Conservation (phyloP, 805 yeast species). For the Teunomyces panamensis region DNA sequence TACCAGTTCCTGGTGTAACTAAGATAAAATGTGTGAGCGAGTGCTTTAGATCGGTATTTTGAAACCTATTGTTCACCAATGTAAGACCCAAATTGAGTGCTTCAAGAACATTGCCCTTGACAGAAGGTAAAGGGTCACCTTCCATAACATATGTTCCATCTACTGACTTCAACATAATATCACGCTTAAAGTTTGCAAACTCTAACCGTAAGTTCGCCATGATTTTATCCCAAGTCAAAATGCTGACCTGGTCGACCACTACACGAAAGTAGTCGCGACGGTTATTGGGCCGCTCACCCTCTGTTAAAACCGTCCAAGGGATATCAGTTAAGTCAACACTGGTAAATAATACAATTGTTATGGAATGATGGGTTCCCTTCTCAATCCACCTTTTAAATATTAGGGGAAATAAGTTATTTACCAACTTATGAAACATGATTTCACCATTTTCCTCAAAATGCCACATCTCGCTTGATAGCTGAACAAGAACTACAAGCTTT, state of each 20-base stretch:
- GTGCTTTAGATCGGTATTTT: slow-evolving; percentile 82
- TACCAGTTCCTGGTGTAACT: slow-evolving; percentile 89
- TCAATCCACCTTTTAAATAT: slow-evolving; percentile 86
- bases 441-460: slow-evolving; percentile 96
- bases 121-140: slow-evolving; percentile 68
- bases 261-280: slow-evolving; percentile 83
- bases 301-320: slow-evolving; percentile 56
- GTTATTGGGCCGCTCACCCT: slow-evolving; percentile 68
- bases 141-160: slow-evolving; percentile 14
- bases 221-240: slow-evolving; percentile 84
- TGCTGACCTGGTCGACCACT: slow-evolving; percentile 91
- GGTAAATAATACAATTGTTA: slow-evolving; percentile 85
- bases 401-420: slow-evolving; percentile 88
- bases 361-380: slow-evolving; percentile 83
- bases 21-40: slow-evolving; percentile 88
- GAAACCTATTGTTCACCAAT: slow-evolving; percentile 69
- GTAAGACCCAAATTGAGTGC: slow-evolving; percentile 83
- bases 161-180: slow-evolving; percentile 52
- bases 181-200: slow-evolving; percentile 76
- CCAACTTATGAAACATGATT: slow-evolving; percentile 85
- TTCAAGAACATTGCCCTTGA: slow-evolving; percentile 86
- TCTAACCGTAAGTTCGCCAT: slow-evolving; percentile 85
- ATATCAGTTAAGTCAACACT: slow-evolving; percentile 60
- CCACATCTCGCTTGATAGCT: slow-evolving; percentile 96
- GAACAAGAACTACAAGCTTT: slow-evolving; percentile 75